phyloP scores from a whole-genome alignment of 345 rosid species.

The Pugionium cornutum region DNA sequence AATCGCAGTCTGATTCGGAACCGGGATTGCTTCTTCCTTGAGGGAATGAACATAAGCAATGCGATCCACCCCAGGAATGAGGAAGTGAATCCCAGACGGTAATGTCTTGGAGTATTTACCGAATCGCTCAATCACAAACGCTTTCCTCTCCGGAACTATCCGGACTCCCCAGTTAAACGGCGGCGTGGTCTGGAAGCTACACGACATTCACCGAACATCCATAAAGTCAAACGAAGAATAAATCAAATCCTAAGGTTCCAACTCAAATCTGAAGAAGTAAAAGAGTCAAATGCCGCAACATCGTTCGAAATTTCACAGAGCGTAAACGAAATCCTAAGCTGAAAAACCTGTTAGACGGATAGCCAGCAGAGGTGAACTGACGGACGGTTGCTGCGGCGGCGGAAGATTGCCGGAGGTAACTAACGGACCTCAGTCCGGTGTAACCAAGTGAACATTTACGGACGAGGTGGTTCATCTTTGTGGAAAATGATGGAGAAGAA shows the following conservation, averaged over 20 bases:
- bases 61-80: constrained; percentile 84
- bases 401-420: constrained; percentile 36
- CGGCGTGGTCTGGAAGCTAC: constrained; percentile 64
- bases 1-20: constrained; percentile 87
- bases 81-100: constrained; percentile 81
- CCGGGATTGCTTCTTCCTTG: constrained; percentile 94
- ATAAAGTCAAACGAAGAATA: not conserved
- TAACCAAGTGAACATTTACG: constrained; percentile 26
- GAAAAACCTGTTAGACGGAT: constrained; percentile 49
- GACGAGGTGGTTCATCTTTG: constrained; percentile 35
- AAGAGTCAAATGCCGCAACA: constrained; percentile 9
- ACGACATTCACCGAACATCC: constrained; percentile 6
- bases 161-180: constrained; percentile 90
- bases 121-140: constrained; percentile 85
- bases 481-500: not conserved
- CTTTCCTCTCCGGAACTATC: constrained; percentile 88
- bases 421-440: constrained; percentile 37
- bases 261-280: not conserved
- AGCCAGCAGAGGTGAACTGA: constrained; percentile 46
- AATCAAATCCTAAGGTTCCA: constrained; percentile 12
- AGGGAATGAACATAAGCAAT: constrained; percentile 95
- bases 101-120: constrained; percentile 85
- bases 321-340: not conserved
- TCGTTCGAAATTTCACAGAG: constrained; percentile 7
- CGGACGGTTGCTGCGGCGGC: constrained; percentile 26